These are phyloP conservation scores for Trichosporon ovoides DNA, from an alignment of 1,284 basidiomycete species.

Conservation along the genomic window DNA sequence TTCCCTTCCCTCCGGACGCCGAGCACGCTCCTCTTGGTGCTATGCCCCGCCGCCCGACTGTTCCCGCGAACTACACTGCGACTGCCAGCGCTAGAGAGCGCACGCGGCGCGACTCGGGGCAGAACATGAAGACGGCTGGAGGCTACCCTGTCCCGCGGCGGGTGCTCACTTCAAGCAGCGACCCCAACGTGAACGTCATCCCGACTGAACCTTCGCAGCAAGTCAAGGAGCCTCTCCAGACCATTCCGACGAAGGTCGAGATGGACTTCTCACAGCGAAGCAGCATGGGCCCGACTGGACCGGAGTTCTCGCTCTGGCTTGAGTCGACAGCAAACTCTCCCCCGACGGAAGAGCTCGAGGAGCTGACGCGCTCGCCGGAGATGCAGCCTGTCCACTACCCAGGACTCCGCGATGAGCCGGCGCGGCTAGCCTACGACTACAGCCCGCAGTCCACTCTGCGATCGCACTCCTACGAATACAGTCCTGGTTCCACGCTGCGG, in stretches of 20 bases:
- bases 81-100: constrained; percentile 5
- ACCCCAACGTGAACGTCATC: neutral
- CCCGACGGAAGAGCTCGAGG: constrained; percentile 4
- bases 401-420: neutral
- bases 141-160: neutral
- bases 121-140: neutral
- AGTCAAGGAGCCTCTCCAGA: neutral
- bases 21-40: neutral
- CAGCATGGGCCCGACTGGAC: constrained; percentile 1
- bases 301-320: constrained; percentile 5
- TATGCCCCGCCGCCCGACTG: constrained; percentile 1
- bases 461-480: too few species aligned
- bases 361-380: neutral
- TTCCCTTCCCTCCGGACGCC: constrained; percentile 2
- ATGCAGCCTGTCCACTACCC: neutral
- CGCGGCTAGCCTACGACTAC: neutral
- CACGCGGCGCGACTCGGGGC: constrained; percentile 6
- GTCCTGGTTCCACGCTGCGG: too few species aligned
- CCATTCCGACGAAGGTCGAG: neutral
- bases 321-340: constrained; percentile 7
- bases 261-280: neutral
- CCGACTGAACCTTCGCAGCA: neutral
- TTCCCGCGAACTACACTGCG: constrained; percentile 3
- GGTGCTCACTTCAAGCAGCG: neutral
- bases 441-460: too few species aligned